Base-by-base conservation (phyloP, 2,329 filamentous ascomycete species). In the Trichoderma oligosporum region DNA sequence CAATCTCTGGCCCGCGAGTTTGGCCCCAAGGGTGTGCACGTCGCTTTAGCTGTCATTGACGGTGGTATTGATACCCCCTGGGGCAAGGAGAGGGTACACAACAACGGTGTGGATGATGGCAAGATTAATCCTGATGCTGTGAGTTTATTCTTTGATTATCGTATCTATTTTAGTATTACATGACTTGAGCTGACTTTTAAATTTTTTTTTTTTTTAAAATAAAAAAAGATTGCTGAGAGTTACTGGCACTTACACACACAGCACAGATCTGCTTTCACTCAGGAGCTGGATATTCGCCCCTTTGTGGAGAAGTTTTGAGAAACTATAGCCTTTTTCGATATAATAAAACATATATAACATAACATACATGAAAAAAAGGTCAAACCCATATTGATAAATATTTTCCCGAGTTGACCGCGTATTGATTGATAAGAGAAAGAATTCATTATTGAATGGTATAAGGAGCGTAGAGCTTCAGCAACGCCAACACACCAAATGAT, bases 181-280 rank as follows among this genome's bases (percentile, higher is more conserved):
- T 55, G n/a, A 33, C 18, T 52, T 44, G 35, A n/a, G n/a, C n/a
- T 39, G 7, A 39, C 35, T 39, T 7, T 7, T n/a, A 39, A 39
- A 31, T 6, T 31, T 11, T 31, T 31, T 11, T 31, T 11, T 6
- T 31, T n/a, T n/a, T n/a, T n/a, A n/a, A n/a, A 20, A 20, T 36
- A 20, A 9, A 8, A 2, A 16, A 44, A 93, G 85, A 95, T 96
- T 77, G 91, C 91, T 9, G 89, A 95, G 62, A 82, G 83, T 9
- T 96, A 96, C 67, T 96, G 90, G 89, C 78, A 86, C 68, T 69
- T 96, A 66, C 91, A 96, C 67, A 87, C 85, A 0, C 91, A 96
- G 75, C 88, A 86, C 29, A 81, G 83, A 63, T 89, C 87, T 5
- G 84, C 84, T 2, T 95, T 93, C 66, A 91, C 89, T 0, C 89